A percentile compares a stretch with the other conserved stretches of the same genome.
These are phyloP conservation scores for Phlyctochytrium planicorne DNA, from an alignment of 192 early-diverging fungal species.

Conservation along the genomic window DNA sequence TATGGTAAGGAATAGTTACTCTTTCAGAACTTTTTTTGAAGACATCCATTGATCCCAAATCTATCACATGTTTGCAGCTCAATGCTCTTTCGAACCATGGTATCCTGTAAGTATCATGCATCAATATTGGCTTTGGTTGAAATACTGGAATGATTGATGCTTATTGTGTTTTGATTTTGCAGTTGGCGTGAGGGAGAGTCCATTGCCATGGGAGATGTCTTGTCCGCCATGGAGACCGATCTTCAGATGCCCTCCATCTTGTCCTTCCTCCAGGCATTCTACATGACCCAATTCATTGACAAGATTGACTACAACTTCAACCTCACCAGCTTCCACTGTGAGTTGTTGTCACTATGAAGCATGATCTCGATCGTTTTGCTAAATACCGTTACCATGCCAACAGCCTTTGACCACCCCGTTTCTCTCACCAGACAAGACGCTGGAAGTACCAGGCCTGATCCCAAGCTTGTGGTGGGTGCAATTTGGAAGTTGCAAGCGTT, in stretches of 20 bases:
- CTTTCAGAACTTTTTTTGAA: not conserved
- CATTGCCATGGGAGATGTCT: slow-evolving; percentile 7
- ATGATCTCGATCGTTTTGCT: not conserved
- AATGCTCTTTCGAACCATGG: slow-evolving; percentile 1
- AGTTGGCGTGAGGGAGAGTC: not conserved
- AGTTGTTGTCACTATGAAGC: not conserved
- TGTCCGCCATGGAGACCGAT: not conserved
- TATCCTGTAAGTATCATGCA: too few relatives aligned
- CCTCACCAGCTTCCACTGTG: slow-evolving; percentile 2
- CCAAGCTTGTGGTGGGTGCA: not conserved
- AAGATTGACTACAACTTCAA: slow-evolving; percentile 1
- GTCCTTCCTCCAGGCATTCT: slow-evolving; percentile 3
- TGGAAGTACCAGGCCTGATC: not conserved
- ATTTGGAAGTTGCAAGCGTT: slow-evolving; percentile 1
- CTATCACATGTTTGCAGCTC: not conserved
- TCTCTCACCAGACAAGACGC: slow-evolving; percentile 8
- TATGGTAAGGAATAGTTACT: not conserved
- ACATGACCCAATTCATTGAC: not conserved
- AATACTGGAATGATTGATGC: too few relatives aligned
- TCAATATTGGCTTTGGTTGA: too few relatives aligned
- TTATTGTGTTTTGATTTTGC: too few relatives aligned
- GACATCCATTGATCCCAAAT: not conserved
- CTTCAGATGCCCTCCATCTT: not conserved
- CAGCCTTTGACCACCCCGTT: slow-evolving; percentile 9
- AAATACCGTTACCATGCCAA: not conserved